Evolutionary conservation across 805 yeast species (phyloP), one percentile per base, ranked within the genome.

Genomic region (Candida insectorum): DNA sequence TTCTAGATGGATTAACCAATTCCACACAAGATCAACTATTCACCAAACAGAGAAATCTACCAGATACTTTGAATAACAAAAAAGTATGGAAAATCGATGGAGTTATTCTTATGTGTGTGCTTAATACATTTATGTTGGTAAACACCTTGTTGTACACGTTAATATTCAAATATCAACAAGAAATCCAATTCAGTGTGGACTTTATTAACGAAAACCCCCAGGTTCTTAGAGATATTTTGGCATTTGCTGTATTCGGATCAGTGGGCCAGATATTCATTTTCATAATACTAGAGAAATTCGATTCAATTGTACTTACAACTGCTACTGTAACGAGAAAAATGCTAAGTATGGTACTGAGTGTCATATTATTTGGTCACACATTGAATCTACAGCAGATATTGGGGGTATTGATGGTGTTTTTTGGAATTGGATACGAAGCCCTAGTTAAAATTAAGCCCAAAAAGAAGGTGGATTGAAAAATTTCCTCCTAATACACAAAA

Each of bases 241-340:
- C 73, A 6, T 93, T 85, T 57, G 81, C 89, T 0, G 34, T 79
- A 0, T 80, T 86, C 52, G 98, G 97, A 2, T 81, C 97, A 0
- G 49, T 87, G 17, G 99, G 99, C 11, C 97, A 93, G 58, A 75
- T 89, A n/a, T 93, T 94, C 60, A 86, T 93, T 26, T 93, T 89
- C 53, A 59, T 79, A 33, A 87, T 95, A 2, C 62, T 93, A 28
- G 93, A 86, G 47, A 71, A 76, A 37, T 93, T 85, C 53, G 96
- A 91, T 30, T 86, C 96, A 2, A 64, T 93, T 39, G 75, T 85
- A 0, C 66, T 93, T 34, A 88, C 91, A 18, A 91, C 96, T 25
- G 91, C 94, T 12, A 93, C 97, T 0, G 97, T 93, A 7, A 91
- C 98, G 1, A 73, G 99, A 48, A 93, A 93, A 52, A 91, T 93